Conservation (phyloP, 2,329 filamentous ascomycete genomes). For the Aureobasidium namibiae region DNA sequence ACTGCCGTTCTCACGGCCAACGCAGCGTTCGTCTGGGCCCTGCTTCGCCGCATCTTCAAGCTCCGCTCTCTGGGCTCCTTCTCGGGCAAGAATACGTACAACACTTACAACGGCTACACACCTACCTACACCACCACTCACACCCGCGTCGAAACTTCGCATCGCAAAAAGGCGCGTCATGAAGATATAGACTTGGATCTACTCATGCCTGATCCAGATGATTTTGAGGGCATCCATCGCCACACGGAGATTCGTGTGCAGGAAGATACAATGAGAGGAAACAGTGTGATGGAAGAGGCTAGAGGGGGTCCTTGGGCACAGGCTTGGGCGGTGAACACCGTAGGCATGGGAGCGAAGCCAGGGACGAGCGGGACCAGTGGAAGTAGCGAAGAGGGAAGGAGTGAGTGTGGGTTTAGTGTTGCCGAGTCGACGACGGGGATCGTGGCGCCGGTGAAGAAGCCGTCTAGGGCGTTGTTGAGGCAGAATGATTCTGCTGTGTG, state of each 20-base stretch:
- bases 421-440: not conserved
- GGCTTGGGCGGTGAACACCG: not conserved
- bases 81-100: not conserved
- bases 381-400: not conserved
- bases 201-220: conserved; percentile 5
- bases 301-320: not conserved
- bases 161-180: not conserved
- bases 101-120: not conserved
- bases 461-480: not conserved
- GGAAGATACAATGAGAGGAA: not conserved
- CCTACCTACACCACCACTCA: conserved; percentile 4
- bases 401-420: not conserved
- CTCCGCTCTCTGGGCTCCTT: conserved; percentile 13
- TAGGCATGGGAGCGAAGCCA: not conserved
- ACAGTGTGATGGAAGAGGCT: not conserved
- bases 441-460: not conserved
- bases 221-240: conserved; percentile 10
- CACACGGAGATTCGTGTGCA: not conserved
- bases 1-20: conserved; percentile 55
- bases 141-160: not conserved
- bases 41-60: conserved; percentile 13
- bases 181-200: conserved; percentile 2
- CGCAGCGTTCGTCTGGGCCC: conserved; percentile 51
- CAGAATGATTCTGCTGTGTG: not conserved
- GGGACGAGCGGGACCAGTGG: not conserved